Evolutionary conservation across 2,329 filamentous ascomycete species (phyloP).

Genomic region (Alternaria triticina): DNA sequence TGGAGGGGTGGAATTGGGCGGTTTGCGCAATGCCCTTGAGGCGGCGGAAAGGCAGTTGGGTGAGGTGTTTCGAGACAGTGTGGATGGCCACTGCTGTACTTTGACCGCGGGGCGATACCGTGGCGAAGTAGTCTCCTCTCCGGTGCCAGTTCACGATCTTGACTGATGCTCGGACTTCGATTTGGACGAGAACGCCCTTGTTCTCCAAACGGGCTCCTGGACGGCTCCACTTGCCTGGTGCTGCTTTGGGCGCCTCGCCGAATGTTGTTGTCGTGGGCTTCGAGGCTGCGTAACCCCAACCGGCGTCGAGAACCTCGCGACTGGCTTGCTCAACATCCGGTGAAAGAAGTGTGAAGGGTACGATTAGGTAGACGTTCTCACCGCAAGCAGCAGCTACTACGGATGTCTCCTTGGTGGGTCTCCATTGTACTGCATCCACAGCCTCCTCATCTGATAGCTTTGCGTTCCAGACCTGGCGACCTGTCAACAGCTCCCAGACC

Average conservation of each 20-base stretch:
- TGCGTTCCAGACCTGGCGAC: slow-evolving; percentile 84
- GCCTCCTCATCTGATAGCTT: slow-evolving; percentile 78
- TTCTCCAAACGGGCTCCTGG: slow-evolving; percentile 76
- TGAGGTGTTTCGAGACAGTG: slow-evolving; percentile 91
- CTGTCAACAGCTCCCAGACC: slow-evolving; percentile 86
- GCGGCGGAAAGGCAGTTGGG: slow-evolving; percentile 89
- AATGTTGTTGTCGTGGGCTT: slow-evolving; percentile 60
- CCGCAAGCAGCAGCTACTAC: slow-evolving; percentile 84
- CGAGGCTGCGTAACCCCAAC: slow-evolving; percentile 90
- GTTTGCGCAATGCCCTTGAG: slow-evolving; percentile 80
- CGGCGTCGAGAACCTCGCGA: slow-evolving; percentile 78
- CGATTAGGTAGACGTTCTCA: slow-evolving; percentile 83
- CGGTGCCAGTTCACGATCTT: slow-evolving; percentile 95
- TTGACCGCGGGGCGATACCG: slow-evolving; percentile 81
- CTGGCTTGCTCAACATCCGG: slow-evolving; percentile 77
- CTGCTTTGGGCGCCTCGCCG: slow-evolving; percentile 69
- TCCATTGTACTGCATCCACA: slow-evolving; percentile 88
- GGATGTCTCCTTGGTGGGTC: slow-evolving; percentile 79
- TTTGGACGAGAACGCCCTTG: slow-evolving; percentile 78
- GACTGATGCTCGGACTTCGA: slow-evolving; percentile 78
- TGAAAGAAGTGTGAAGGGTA: slow-evolving; percentile 70
- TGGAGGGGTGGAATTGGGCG: slow-evolving; percentile 91
- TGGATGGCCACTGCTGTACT: slow-evolving; percentile 88
- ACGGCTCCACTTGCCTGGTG: slow-evolving; percentile 81
- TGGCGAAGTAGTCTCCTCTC: slow-evolving; percentile 91